Evolutionary conservation across 148 eudicot genomes (phyloP).

Genomic region (Hydrangea macrophylla): DNA sequence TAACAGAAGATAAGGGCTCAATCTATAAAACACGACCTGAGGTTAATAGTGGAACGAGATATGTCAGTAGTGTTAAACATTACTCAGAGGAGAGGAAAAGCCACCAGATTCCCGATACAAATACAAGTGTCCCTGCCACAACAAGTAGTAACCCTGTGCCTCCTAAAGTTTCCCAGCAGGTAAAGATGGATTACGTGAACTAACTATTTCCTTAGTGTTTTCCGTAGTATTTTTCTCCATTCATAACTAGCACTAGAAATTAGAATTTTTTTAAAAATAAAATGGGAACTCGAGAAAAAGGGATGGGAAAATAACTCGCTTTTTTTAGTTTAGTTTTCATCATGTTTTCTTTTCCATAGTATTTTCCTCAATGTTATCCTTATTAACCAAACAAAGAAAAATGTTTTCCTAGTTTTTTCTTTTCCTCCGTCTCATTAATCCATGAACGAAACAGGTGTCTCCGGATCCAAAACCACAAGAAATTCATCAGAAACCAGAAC

Average conservation of each 20-base stretch:
- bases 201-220: background rate
- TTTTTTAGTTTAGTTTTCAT: background rate
- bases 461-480: slow-evolving; percentile 16
- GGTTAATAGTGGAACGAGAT: slow-evolving; percentile 18
- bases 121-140: slow-evolving; percentile 5
- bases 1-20: slow-evolving; percentile 22
- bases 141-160: slow-evolving; percentile 13
- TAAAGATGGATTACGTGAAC: slow-evolving; percentile 10
- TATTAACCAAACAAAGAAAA: too few species aligned
- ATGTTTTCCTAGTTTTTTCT: too few species aligned
- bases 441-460: slow-evolving; percentile 35
- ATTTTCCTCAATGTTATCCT: too few species aligned
- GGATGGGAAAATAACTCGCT: too few species aligned
- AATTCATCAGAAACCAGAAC: slow-evolving; percentile 18
- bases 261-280: too few species aligned
- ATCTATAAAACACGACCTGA: slow-evolving; percentile 16
- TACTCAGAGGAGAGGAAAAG: slow-evolving; percentile 19
- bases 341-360: background rate
- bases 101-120: slow-evolving; percentile 15
- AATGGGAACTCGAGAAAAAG: too few species aligned
- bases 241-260: too few species aligned
- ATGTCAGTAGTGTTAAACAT: slow-evolving; percentile 22
- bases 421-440: too few species aligned
- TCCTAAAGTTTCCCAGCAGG: slow-evolving; percentile 25
- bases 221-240: too few species aligned